Percentiles rank a stretch among this genome's conserved stretches.
Evolutionary conservation across 345 rosid genomes (phyloP).

Genomic region (Microthlaspi erraticum): DNA sequence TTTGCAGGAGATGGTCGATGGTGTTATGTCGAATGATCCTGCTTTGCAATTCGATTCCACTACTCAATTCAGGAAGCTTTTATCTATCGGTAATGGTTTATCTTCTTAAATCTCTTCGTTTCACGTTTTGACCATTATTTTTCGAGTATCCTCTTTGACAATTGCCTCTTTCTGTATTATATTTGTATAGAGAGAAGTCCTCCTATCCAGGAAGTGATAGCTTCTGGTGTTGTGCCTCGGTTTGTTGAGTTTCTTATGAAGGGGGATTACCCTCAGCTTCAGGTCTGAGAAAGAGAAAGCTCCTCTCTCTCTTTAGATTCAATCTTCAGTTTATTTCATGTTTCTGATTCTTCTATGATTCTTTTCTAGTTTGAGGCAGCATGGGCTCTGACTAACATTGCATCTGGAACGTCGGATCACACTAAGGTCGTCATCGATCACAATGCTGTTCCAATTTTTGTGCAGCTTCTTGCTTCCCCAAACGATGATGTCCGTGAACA

Average conservation of each 20-base stretch:
- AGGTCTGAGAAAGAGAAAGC: constrained; percentile 47
- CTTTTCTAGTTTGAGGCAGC: constrained; percentile 89
- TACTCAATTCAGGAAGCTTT: constrained; percentile 82
- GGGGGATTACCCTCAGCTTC: constrained; percentile 80
- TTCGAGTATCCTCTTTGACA: not conserved
- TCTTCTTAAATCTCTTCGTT: not conserved
- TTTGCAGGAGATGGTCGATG: constrained; percentile 75
- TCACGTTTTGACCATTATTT: not conserved
- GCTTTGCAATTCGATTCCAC: constrained; percentile 77
- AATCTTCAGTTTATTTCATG: not conserved
- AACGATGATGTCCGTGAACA: constrained; percentile 95
- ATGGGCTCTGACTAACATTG: constrained; percentile 94
- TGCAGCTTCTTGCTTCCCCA: constrained; percentile 74
- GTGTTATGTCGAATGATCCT: constrained; percentile 63
- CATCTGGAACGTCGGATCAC: constrained; percentile 90
- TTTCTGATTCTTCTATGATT: constrained; percentile 13
- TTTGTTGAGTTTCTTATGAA: constrained; percentile 87
- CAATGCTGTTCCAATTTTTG: constrained; percentile 82
- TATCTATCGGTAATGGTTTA: constrained; percentile 67
- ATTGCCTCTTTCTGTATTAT: not conserved
- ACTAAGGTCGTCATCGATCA: constrained; percentile 87
- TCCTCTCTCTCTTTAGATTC: not conserved
- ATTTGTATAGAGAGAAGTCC: constrained; percentile 71
- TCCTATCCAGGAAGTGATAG: constrained; percentile 83
- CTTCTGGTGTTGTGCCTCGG: constrained; percentile 79